Evolutionary conservation across 768 basidiomycete genomes (phyloP), one percentile per base, ranked within the genome.

Genomic region (Kwoniella newhampshirensis): DNA sequence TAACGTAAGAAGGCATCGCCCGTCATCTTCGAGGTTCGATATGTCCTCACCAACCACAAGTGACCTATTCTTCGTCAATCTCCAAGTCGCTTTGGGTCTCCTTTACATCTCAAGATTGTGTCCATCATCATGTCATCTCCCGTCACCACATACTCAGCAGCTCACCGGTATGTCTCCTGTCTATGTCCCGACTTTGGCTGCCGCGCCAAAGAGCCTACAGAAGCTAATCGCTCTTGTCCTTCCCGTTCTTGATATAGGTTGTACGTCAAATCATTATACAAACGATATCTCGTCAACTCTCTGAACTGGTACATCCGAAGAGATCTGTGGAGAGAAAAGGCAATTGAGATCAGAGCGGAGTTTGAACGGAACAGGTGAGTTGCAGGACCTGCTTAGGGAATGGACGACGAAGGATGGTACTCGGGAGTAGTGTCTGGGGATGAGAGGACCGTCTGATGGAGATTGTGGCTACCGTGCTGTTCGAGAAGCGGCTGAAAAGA

Each of bases 211-310:
- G 28, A 23, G 13, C 52, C n/a, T 6, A 41, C 26, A 5, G 17
- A 28, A 11, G 21, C 6, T 26, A 26, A 11, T 18, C 8, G 28
- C 8, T 45, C 52, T 54, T 28, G 7, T 28, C 43, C 41, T 17
- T 15, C 26, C 23, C 15, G 12, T 37, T 17, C 17, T 37, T 52
- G 21, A 11, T 25, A 49, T 51, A 84, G 85, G 73, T 82, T 84
- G 67, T 87, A 92, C 73, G 90, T 92, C 75, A 90, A 94, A 79
- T 89, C 88, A 8, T 83, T 98, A 4, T 97, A 96, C 81, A 86
- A 83, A 70, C 86, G 92, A 35, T 84, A 85, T 66, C 82, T 98
- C 59, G 87, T 83, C 68, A 93, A 96, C 68, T 81, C 88, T 45
- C 80, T 94, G 50, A 86, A 98, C 78, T 98, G 94, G 94, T 85